These are phyloP conservation scores for Globisporangium paroecandrum DNA, from an alignment of 352 stramenopile species.

Conservation along the genomic window DNA sequence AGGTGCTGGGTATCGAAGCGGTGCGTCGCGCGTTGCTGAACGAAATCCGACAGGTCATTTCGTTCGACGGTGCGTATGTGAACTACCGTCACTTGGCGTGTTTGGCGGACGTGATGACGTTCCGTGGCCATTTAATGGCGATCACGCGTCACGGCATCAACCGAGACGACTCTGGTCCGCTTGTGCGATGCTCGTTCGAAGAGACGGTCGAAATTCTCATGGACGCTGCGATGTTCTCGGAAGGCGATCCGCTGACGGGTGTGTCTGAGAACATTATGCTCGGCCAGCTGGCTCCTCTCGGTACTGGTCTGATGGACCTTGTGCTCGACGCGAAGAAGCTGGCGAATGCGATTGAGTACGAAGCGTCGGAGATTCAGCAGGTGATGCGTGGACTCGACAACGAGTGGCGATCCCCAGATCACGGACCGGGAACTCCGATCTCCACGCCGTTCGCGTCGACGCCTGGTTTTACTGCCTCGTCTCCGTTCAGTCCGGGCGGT, in stretches of 20 bases:
- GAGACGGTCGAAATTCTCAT: constrained; percentile 99
- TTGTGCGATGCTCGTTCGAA: constrained; percentile 98
- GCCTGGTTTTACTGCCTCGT: constrained; percentile 87
- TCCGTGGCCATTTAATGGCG: constrained; percentile 95
- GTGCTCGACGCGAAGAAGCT: constrained; percentile 98
- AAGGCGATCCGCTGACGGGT: constrained; percentile 96
- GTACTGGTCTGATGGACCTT: constrained; percentile 97
- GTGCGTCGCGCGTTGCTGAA: constrained; percentile 89
- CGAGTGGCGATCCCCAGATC: constrained; percentile 85
- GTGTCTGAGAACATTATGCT: constrained; percentile 99
- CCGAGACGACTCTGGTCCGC: constrained; percentile 96
- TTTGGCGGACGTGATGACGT: constrained; percentile 99
- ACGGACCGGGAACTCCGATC: constrained; percentile 74
- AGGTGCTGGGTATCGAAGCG: constrained; percentile 92
- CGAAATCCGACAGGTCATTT: constrained; percentile 98
- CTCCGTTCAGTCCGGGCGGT: constrained; percentile 76
- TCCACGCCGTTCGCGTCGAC: constrained; percentile 83
- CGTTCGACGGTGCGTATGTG: constrained; percentile 99
- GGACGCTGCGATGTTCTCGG: constrained; percentile 97
- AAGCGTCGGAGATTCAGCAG: constrained; percentile 90
- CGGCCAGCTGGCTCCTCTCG: constrained; percentile 94
- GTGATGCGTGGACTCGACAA: constrained; percentile 91
- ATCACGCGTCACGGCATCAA: constrained; percentile 99
- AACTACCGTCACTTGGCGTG: constrained; percentile 99
- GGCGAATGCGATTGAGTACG: constrained; percentile 96